Conservation (phyloP, 2,329 filamentous ascomycete species). For the Aspergillus puulaauensis region DNA sequence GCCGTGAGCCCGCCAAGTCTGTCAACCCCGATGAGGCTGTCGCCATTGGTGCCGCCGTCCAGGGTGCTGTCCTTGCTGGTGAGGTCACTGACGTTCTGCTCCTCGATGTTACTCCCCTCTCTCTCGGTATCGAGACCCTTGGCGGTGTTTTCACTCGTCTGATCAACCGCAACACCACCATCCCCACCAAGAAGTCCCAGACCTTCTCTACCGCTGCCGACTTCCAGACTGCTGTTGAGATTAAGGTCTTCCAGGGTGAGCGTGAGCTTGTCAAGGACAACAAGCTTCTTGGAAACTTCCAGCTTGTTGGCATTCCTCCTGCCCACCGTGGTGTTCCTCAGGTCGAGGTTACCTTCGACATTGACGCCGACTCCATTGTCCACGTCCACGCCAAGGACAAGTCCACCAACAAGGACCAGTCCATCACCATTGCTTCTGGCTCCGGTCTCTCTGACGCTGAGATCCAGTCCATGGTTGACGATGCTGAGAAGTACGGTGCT, state of each 20-base stretch:
- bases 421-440: conserved; percentile 96
- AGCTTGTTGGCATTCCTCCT: conserved; percentile 94
- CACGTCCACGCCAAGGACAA: conserved; percentile 99
- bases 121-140: conserved; percentile 96
- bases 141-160: conserved; percentile 96
- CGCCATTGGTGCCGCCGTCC: conserved; percentile 93
- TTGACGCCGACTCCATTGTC: conserved; percentile 96
- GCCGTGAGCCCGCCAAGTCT: conserved; percentile 93
- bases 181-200: conserved; percentile 99
- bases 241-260: conserved; percentile 99
- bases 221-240: conserved; percentile 98
- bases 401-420: conserved; percentile 99
- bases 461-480: conserved; percentile 96
- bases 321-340: conserved; percentile 95
- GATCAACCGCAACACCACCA: conserved; percentile 99
- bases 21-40: conserved; percentile 99
- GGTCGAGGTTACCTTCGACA: conserved; percentile 97
- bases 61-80: conserved; percentile 93
- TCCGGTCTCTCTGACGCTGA: conserved; percentile 93
- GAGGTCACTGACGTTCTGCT: conserved; percentile 95
- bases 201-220: conserved; percentile 96
- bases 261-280: conserved; percentile 98
- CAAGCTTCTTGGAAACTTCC: conserved; percentile 99
- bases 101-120: conserved; percentile 92
- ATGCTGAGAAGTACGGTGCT: conserved; percentile 95